phyloP scores from a whole-genome alignment of 345 rosid genomes.

The Camelina neglecta region DNA sequence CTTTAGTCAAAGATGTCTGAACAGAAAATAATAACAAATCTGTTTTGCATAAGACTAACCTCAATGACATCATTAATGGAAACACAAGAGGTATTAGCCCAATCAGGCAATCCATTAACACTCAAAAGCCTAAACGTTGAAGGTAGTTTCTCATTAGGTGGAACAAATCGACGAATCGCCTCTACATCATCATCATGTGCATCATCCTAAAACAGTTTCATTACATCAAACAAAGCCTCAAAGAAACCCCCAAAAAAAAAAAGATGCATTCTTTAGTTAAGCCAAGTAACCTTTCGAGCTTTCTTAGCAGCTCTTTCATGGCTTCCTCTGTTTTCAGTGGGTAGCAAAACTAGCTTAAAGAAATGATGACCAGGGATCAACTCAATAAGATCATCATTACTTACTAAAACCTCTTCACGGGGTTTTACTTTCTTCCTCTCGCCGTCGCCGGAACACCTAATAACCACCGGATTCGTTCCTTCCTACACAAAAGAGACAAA shows the following conservation, averaged over 20 bases:
- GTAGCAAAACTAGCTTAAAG: constrained; percentile 56
- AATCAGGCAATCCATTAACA: constrained; percentile 75
- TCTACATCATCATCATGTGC: constrained; percentile 45
- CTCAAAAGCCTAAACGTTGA: constrained; percentile 67
- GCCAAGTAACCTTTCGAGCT: constrained; percentile 46
- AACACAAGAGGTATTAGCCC: constrained; percentile 92
- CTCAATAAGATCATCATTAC: constrained; percentile 70
- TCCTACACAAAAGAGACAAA: constrained; percentile 52
- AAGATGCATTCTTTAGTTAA: constrained; percentile 5
- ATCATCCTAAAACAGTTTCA: constrained; percentile 46
- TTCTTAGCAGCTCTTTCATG: constrained; percentile 53
- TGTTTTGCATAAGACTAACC: constrained; percentile 42
- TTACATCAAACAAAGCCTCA: constrained; percentile 14
- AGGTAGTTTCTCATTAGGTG: constrained; percentile 52
- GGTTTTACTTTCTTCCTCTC: constrained; percentile 61
- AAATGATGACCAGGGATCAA: constrained; percentile 82
- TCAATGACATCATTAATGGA: constrained; percentile 84
- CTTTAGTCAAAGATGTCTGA: neutral
- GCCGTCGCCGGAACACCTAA: constrained; percentile 57
- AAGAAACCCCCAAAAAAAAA: neutral
- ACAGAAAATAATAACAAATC: neutral
- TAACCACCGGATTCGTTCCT: constrained; percentile 84
- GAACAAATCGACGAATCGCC: constrained; percentile 58
- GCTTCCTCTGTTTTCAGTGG: constrained; percentile 39
- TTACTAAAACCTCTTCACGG: constrained; percentile 52